Base-by-base conservation (phyloP, 2,329 filamentous ascomycete species). In the Beauveria australis region DNA sequence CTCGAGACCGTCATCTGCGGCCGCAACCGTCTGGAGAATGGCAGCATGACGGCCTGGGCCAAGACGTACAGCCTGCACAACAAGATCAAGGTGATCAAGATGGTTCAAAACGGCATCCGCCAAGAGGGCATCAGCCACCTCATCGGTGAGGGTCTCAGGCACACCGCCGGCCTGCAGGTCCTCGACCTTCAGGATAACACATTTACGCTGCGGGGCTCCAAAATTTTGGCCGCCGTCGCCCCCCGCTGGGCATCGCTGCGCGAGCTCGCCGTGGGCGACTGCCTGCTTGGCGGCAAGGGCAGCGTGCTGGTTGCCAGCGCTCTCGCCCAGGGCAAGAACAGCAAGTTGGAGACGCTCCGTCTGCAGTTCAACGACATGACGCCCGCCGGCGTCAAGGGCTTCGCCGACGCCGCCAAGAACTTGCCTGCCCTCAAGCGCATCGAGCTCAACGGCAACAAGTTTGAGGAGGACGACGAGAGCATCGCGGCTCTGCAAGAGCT, bases 1-100 rank as follows among this genome's bases (percentile, higher is more conserved):
- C 85, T 99, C 41, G 92, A 97, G 80, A 97, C 93, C n/a, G 87
- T 99, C 65, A 90, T 97, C 70, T 99, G 94, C 74, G 94, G 94
- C 47, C 90, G 94, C 66, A 99, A 99, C 78, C 83, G 94, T 66
- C 82, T 99, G 54, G 94, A 99, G 78, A 96, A 92, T 69, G 94
- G 93, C 67, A 94, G 89, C 71, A 99, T 99, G 94, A 85, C 84
- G 16, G 92, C 93, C 0, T 99, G 94, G 94, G 92, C 92, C 47
- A 89, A 88, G 73, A 83, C 91, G 1, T 97, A 91, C 74, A 85
- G 86, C 68, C 87, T 93, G 61, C 91, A 97, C 72, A 86, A 83
- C 66, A 88, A 89, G 61, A 83, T 99, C 64, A 89, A 88, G 75
- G 86, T 86, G 62, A 85, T 99, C 67, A 95, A 93, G 81, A 97